Evolutionary conservation across 345 rosid species (phyloP), one percentile per base, ranked within the genome.

Genomic region (Eucalyptus tenuipes): DNA sequence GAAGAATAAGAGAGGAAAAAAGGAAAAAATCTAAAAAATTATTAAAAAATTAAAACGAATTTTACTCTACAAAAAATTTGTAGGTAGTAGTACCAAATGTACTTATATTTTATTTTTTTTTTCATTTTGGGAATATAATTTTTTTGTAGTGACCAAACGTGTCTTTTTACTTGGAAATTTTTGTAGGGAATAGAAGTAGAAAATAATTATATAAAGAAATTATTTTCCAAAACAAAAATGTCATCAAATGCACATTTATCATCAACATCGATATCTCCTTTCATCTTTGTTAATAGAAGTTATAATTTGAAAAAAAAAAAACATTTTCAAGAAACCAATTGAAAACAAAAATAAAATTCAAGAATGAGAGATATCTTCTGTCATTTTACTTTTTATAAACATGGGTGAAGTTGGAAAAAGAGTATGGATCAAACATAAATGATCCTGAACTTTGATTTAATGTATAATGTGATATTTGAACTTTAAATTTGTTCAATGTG

Each of bases 401-500:
- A 13, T 13, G 68, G 68, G 4, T 61, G 68, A 61, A 27, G 13
- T 61, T 12, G 33, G 33, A 12, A 61, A 27, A 13, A 27, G 31
- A 61, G n/a, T 13, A 52, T 4, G 57, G 8, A 59, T 25, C 11
- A 59, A 7, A 59, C 7, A 27, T 1, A 12, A 59, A 14, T 27
- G 0, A 1, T 59, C 0, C 4, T 59, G 0, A 59, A 59, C 4
- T 59, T 59, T 59, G 31, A 13, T 33, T 13, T 27, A 27, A 27
- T 27, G 4, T 0, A 0, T 0, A 59, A 0, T 27, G 1, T 59
- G 4, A 6, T 3, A 27, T 10, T 0, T 59, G 0, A 27, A 12
- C 16, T 59, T 12, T 27, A 12, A 59, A 12, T 59, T 12, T 59
- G 0, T 27, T 59, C 31, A 27, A 11, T 59, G 31, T 59, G 2